Evolutionary conservation across 345 rosid species (phyloP).

Genomic region (Pelargonium nanum): DNA sequence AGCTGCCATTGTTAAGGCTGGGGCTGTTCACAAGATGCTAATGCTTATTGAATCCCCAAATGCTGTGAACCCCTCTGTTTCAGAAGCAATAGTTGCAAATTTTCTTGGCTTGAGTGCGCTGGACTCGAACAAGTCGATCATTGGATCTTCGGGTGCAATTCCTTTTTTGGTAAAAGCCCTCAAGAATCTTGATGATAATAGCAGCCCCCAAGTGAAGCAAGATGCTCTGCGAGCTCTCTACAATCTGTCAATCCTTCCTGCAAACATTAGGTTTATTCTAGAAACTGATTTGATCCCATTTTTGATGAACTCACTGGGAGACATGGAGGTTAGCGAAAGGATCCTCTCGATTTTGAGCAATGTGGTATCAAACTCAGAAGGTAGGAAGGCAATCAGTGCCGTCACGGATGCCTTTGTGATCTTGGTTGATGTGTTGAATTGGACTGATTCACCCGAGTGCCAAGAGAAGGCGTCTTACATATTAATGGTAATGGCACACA

Average conservation of each 20-base stretch:
- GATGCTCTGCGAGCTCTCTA: constrained; percentile 85
- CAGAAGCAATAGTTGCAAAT: constrained; percentile 84
- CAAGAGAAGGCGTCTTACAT: constrained; percentile 85
- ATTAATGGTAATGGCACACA: constrained; percentile 91
- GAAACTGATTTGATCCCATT: constrained; percentile 52
- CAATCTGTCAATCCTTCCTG: constrained; percentile 63
- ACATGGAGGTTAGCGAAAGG: constrained; percentile 89
- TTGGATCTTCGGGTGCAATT: constrained; percentile 86
- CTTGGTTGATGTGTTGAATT: constrained; percentile 75
- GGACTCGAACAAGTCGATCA: constrained; percentile 79
- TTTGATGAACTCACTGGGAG: constrained; percentile 57
- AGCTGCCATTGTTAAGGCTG: constrained; percentile 97
- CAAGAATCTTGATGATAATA: constrained; percentile 24
- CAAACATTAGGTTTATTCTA: constrained; percentile 44
- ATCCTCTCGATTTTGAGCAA: constrained; percentile 77
- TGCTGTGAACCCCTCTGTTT: constrained; percentile 32
- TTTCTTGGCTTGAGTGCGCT: constrained; percentile 87
- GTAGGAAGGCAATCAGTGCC: constrained; percentile 57
- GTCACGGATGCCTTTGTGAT: constrained; percentile 55
- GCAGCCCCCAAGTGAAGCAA: constrained; percentile 59
- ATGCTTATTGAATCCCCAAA: constrained; percentile 59
- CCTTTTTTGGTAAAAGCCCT: constrained; percentile 60
- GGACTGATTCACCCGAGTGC: constrained; percentile 87
- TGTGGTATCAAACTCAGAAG: constrained; percentile 64
- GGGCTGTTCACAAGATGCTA: constrained; percentile 89